phyloP scores from a whole-genome alignment of 495 filamentous ascomycete species.

The Tuber aestivum region DNA sequence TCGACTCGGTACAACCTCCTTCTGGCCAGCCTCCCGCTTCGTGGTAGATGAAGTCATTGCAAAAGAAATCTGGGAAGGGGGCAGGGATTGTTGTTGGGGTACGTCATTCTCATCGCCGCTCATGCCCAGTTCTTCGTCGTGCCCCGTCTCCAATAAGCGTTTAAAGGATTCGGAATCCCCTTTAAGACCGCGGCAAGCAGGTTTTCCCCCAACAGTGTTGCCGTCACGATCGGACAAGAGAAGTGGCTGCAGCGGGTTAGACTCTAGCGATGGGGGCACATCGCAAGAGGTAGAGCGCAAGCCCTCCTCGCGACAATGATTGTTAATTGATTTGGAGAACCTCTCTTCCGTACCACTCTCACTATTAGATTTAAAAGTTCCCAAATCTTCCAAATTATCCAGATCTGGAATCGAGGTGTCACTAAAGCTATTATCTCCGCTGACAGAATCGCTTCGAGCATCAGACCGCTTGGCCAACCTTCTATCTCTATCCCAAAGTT shows the following conservation, averaged over 20 bases:
- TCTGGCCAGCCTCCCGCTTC: neutral
- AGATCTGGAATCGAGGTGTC: neutral
- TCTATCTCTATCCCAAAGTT: conserved; percentile 24
- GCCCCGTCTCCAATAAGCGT: neutral
- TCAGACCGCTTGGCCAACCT: conserved; percentile 9
- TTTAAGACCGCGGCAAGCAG: neutral
- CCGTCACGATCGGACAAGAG: neutral
- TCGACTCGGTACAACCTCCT: neutral
- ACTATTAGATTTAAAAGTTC: neutral
- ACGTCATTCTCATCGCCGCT: neutral
- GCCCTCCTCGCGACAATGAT: neutral
- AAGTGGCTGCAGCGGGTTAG: neutral
- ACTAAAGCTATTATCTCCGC: neutral
- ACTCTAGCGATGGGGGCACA: neutral
- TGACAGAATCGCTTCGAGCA: neutral
- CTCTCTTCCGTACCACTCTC: neutral
- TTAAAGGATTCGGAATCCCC: neutral
- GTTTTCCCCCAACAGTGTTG: neutral
- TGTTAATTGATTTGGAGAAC: neutral
- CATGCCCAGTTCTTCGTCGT: neutral
- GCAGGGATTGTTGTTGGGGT: neutral
- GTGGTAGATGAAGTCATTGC: neutral
- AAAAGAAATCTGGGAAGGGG: neutral
- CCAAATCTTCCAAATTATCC: neutral
- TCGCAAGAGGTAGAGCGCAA: neutral